These are phyloP conservation scores for Pseudomassariella vexata DNA, from an alignment of 2,329 filamentous ascomycete species.

Conservation along the genomic window DNA sequence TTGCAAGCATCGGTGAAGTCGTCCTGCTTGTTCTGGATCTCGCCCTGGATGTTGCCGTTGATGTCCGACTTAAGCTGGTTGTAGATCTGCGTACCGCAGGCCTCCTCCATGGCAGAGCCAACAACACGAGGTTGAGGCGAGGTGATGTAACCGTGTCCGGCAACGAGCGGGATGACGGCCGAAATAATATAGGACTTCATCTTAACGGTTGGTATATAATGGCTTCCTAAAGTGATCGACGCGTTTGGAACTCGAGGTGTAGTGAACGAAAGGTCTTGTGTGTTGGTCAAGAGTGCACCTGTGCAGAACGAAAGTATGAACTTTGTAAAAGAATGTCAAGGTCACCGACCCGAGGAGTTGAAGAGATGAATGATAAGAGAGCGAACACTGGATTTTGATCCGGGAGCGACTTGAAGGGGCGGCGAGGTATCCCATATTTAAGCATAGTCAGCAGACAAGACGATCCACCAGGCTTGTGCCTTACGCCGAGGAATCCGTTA, in stretches of 20 bases:
- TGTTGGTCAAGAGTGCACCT: conserved; percentile 2
- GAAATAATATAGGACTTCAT: conserved; percentile 13
- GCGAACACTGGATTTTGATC: conserved; percentile 4
- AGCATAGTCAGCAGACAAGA: neutral
- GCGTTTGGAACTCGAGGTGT: too few species aligned
- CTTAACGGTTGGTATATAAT: conserved; percentile 2
- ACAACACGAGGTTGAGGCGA: conserved; percentile 41
- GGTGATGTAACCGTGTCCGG: conserved; percentile 47
- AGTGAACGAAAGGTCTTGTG: neutral
- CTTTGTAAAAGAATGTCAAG: conserved; percentile 8
- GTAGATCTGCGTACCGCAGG: conserved; percentile 49
- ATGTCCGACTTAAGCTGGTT: conserved; percentile 46
- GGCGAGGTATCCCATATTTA: conserved; percentile 4
- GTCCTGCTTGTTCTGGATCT: conserved; percentile 44
- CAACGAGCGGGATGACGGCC: conserved; percentile 29
- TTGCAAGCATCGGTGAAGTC: conserved; percentile 45
- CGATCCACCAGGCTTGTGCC: neutral
- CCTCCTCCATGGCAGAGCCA: conserved; percentile 41
- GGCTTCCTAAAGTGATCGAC: too few species aligned
- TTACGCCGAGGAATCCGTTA: too few species aligned
- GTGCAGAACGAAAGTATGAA: conserved; percentile 5
- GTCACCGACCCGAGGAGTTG: conserved; percentile 10
- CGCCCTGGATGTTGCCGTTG: conserved; percentile 48
- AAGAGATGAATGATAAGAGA: conserved; percentile 7
- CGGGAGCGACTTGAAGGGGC: neutral